These are phyloP conservation scores for Picea sitchensis DNA, from an alignment of 75 land plant genomes.

Conservation along the genomic window DNA sequence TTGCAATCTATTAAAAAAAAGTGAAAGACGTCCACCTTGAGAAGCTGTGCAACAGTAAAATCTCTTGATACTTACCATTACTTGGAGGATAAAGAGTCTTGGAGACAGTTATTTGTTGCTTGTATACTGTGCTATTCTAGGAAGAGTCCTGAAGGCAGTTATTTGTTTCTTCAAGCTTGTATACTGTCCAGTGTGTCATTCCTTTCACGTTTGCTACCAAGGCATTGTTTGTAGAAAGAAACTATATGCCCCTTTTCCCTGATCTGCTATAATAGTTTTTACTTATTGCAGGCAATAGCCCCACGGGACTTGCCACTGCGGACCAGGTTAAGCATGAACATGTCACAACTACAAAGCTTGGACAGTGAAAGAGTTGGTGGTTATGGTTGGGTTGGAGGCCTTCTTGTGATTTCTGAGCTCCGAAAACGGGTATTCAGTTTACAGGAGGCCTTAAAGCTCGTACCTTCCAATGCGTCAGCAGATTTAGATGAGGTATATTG, in stretches of 20 bases:
- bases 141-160: background rate
- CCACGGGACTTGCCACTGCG: slow-evolving; percentile 22
- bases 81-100: background rate
- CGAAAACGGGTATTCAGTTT: slow-evolving; percentile 10
- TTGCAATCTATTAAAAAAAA: background rate
- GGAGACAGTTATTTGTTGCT: background rate
- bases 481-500: slow-evolving; percentile 32
- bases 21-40: background rate
- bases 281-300: slow-evolving; percentile 18
- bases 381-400: slow-evolving; percentile 34
- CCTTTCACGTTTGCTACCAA: background rate
- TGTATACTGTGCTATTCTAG: background rate
- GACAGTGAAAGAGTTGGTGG: slow-evolving; percentile 24
- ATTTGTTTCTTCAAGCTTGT: background rate
- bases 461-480: slow-evolving; percentile 28
- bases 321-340: slow-evolving; percentile 22
- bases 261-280: background rate
- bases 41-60: background rate
- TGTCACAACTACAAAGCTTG: slow-evolving; percentile 16
- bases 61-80: background rate
- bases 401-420: slow-evolving; percentile 22
- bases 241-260: background rate
- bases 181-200: background rate
- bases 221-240: background rate
- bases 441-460: slow-evolving; percentile 25